Evolutionary conservation across 2,329 filamentous ascomycete genomes (phyloP).

Genomic region (Aspergillus sp.): DNA sequence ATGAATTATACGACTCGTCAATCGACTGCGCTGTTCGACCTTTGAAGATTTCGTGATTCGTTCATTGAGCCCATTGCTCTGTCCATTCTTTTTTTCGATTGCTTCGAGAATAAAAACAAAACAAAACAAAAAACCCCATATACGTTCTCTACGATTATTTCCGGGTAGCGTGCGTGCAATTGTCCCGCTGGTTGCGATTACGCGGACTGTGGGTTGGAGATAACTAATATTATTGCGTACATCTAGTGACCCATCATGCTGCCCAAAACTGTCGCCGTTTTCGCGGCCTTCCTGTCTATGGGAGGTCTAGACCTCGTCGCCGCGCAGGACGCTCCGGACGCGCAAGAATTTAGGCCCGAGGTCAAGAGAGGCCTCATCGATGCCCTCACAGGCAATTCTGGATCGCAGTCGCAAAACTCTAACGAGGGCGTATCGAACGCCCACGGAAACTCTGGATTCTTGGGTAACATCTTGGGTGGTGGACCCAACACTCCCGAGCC

Average conservation of each 20-base stretch:
- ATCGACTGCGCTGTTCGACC: constrained; percentile 6
- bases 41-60: constrained; percentile 2
- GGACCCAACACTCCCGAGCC: neutral
- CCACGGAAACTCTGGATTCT: neutral
- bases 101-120: neutral
- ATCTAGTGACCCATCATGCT: constrained; percentile 21
- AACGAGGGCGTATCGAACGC: neutral
- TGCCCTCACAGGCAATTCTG: neutral
- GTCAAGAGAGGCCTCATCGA: constrained; percentile 20
- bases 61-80: constrained; percentile 16
- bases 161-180: neutral
- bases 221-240: too few species aligned
- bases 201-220: neutral
- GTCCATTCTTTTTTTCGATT: constrained; percentile 18
- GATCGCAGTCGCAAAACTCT: neutral
- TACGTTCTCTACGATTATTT: neutral
- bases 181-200: neutral
- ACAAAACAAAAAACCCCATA: neutral
- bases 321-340: constrained; percentile 20
- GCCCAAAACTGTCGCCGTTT: constrained; percentile 19
- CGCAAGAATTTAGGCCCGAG: constrained; percentile 20
- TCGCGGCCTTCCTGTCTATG: constrained; percentile 28
- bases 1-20: constrained; percentile 7
- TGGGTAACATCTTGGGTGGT: neutral
- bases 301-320: constrained; percentile 28